Conservation (phyloP, 345 rosid species). For the Hibiscus mutabilis region DNA sequence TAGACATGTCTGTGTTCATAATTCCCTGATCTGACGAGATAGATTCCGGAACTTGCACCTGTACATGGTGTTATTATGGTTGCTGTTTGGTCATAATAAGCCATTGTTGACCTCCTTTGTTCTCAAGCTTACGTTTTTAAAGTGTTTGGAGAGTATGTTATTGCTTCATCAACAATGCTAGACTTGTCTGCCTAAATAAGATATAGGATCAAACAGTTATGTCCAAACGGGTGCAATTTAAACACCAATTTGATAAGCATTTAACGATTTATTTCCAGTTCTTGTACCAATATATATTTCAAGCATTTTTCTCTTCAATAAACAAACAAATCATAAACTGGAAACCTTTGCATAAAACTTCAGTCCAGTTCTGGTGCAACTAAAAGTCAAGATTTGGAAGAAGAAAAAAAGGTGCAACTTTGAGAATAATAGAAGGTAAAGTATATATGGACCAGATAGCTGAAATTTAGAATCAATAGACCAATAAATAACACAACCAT, state of each 20-base stretch:
- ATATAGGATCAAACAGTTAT: neutral
- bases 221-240: neutral
- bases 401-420: no score
- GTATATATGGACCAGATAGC: no score
- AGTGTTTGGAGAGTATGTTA: constrained; percentile 33
- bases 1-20: constrained; percentile 1
- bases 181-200: constrained; percentile 45
- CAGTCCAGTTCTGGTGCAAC: neutral
- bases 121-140: constrained; percentile 29
- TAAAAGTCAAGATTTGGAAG: neutral
- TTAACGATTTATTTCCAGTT: neutral
- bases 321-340: neutral
- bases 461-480: neutral
- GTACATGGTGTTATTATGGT: constrained; percentile 6
- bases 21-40: constrained; percentile 26
- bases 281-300: neutral
- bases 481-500: neutral
- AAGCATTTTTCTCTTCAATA: neutral
- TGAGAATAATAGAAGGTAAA: no score
- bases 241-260: neutral
- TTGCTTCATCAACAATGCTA: constrained; percentile 46
- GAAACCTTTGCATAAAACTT: neutral
- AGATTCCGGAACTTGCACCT: constrained; percentile 2
- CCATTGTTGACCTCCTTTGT: constrained; percentile 4
- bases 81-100: constrained; percentile 10